Conservation (phyloP, 179 eudicot genomes). For the Beta corolliflora region DNA sequence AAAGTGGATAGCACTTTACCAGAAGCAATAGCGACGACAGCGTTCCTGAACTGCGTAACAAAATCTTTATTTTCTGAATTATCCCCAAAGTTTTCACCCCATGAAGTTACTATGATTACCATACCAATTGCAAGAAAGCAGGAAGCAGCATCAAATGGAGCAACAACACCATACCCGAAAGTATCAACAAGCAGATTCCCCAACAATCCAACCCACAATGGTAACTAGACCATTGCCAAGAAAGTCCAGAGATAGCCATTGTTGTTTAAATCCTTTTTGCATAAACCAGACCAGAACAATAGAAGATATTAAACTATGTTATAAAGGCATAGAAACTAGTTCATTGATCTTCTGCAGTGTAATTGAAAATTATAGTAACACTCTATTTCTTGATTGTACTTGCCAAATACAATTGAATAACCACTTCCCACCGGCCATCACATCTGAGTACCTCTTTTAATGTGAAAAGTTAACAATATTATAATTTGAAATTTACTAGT, state of each 20-base stretch:
- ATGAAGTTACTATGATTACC: slow-evolving; percentile 72
- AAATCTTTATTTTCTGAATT: slow-evolving; percentile 83
- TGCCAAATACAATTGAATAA: background rate
- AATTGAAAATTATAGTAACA: background rate
- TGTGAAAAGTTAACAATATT: background rate
- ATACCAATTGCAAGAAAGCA: slow-evolving; percentile 88
- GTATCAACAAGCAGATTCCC: slow-evolving; percentile 81
- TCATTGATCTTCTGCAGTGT: background rate
- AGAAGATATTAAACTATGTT: background rate
- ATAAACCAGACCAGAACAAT: slow-evolving; percentile 22
- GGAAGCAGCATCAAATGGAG: slow-evolving; percentile 92
- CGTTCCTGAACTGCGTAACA: slow-evolving; percentile 77
- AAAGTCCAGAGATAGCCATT: slow-evolving; percentile 92
- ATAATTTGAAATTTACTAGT: background rate
- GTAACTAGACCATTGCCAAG: slow-evolving; percentile 92
- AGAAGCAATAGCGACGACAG: slow-evolving; percentile 87
- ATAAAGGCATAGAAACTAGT: background rate
- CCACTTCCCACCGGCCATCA: background rate
- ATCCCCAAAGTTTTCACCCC: slow-evolving; percentile 85
- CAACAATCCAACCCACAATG: slow-evolving; percentile 70
- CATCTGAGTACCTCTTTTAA: background rate
- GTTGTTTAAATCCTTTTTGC: slow-evolving; percentile 90
- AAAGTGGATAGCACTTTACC: slow-evolving; percentile 40
- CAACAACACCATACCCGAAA: slow-evolving; percentile 72
- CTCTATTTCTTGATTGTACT: background rate